Percentiles rank a stretch among this genome's conserved stretches.
Evolutionary conservation across 257 asterid genomes (phyloP).

Genomic region (Cruciata laevipes): DNA sequence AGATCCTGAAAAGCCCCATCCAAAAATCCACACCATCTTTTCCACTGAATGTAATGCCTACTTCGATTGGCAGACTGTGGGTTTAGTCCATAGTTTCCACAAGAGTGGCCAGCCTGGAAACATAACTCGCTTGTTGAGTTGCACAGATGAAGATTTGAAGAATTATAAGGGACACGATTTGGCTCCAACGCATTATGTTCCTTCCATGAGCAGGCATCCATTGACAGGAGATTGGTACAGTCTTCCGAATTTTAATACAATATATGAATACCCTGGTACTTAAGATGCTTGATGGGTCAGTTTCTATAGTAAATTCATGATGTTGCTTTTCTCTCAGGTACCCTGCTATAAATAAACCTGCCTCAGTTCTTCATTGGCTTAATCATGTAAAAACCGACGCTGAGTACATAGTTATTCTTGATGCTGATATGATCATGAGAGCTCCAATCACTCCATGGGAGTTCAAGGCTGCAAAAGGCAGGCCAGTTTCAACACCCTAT

Average conservation of each 20-base stretch:
- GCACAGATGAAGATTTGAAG: constrained; percentile 85
- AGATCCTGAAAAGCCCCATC: constrained; percentile 49
- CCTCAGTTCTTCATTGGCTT: constrained; percentile 94
- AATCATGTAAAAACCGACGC: constrained; percentile 90
- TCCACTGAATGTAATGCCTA: constrained; percentile 88
- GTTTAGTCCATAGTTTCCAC: constrained; percentile 88
- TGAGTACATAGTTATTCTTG: constrained; percentile 77
- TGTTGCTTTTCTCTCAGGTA: constrained; percentile 49
- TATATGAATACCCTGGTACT: neutral
- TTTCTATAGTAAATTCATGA: constrained; percentile 2
- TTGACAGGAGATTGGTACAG: constrained; percentile 86
- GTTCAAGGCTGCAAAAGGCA: constrained; percentile 67
- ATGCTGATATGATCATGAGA: constrained; percentile 94
- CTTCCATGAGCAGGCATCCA: constrained; percentile 99
- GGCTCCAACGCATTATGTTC: constrained; percentile 93
- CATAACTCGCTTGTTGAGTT: constrained; percentile 85
- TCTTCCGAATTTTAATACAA: constrained; percentile 7
- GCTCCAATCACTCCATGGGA: constrained; percentile 97
- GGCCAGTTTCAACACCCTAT: constrained; percentile 91
- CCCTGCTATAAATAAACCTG: constrained; percentile 96
- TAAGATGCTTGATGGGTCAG: neutral
- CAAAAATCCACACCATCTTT: constrained; percentile 86
- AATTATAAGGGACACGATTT: constrained; percentile 79
- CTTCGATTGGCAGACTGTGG: constrained; percentile 97
- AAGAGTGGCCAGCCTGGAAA: constrained; percentile 88